These are phyloP conservation scores for Schwanniomyces occidentalis DNA, from an alignment of 805 yeast species.

Conservation along the genomic window DNA sequence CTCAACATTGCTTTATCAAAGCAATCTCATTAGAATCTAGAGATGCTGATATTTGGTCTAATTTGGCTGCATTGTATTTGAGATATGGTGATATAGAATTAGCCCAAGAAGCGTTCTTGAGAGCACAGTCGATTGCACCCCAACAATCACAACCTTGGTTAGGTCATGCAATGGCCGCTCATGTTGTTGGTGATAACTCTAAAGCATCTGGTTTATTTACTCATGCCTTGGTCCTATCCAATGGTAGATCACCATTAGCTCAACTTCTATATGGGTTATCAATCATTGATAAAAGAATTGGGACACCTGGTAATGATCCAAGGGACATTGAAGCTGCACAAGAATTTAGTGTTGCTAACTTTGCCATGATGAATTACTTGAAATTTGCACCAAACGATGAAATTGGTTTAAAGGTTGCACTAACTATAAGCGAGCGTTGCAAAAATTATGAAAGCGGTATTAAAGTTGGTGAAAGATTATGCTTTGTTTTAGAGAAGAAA, in stretches of 20 bases:
- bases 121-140: conserved; percentile 83
- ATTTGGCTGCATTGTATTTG: conserved; percentile 76
- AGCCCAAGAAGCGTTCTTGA: conserved; percentile 68
- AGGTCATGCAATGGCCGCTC: conserved; percentile 72
- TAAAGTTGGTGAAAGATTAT: conserved; percentile 45
- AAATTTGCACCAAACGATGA: conserved; percentile 60
- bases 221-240: conserved; percentile 77
- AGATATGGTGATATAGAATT: conserved; percentile 66
- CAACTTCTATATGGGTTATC: conserved; percentile 71
- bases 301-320: conserved; percentile 46
- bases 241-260: conserved; percentile 68
- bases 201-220: conserved; percentile 63
- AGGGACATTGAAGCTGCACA: conserved; percentile 60
- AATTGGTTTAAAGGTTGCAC: conserved; percentile 56
- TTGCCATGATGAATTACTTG: conserved; percentile 65
- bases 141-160: conserved; percentile 76
- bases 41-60: conserved; percentile 74
- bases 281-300: conserved; percentile 46
- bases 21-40: conserved; percentile 70
- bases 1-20: conserved; percentile 92
- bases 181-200: conserved; percentile 47
- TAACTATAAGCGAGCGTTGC: conserved; percentile 66
- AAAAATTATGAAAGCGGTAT: conserved; percentile 60
- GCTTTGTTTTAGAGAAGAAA: conserved; percentile 49
- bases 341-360: conserved; percentile 63